A percentile compares a stretch with the other conserved stretches of the same genome.
These are phyloP conservation scores for Tylopilus subfusipes DNA, from an alignment of 768 basidiomycete species.

Conservation along the genomic window DNA sequence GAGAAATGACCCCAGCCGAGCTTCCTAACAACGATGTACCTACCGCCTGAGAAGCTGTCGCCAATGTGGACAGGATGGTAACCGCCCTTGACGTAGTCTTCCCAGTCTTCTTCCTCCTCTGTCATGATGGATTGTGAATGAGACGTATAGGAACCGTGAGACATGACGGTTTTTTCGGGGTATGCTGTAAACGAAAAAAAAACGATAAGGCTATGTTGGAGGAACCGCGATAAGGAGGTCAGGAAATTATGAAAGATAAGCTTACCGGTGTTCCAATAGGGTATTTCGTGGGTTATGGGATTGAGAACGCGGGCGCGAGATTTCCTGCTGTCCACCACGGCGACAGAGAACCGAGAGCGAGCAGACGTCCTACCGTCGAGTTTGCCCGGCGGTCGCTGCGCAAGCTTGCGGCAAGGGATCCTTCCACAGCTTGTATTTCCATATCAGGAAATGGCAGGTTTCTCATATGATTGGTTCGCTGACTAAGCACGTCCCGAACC, in stretches of 20 bases:
- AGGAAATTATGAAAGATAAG: slow-evolving; percentile 31
- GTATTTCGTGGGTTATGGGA: slow-evolving; percentile 15
- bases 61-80: slow-evolving; percentile 96
- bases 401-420: slow-evolving; percentile 5
- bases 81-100: slow-evolving; percentile 80
- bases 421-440: background rate
- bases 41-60: slow-evolving; percentile 80
- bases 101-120: slow-evolving; percentile 91
- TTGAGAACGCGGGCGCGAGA: background rate
- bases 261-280: slow-evolving; percentile 25
- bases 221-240: slow-evolving; percentile 30
- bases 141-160: slow-evolving; percentile 73
- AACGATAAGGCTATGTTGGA: slow-evolving; percentile 30
- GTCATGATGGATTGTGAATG: slow-evolving; percentile 77
- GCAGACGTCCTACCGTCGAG: background rate
- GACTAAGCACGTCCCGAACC: slow-evolving; percentile 19
- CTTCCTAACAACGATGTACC: slow-evolving; percentile 91
- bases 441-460: slow-evolving; percentile 16
- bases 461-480: slow-evolving; percentile 31
- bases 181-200: slow-evolving; percentile 33
- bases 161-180: slow-evolving; percentile 44
- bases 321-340: background rate
- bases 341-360: background rate
- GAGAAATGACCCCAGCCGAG: slow-evolving; percentile 96
- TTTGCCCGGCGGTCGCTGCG: slow-evolving; percentile 5